Base-by-base conservation (phyloP, 2,329 filamentous ascomycete species). In the Pseudocercospora fijiensis region DNA sequence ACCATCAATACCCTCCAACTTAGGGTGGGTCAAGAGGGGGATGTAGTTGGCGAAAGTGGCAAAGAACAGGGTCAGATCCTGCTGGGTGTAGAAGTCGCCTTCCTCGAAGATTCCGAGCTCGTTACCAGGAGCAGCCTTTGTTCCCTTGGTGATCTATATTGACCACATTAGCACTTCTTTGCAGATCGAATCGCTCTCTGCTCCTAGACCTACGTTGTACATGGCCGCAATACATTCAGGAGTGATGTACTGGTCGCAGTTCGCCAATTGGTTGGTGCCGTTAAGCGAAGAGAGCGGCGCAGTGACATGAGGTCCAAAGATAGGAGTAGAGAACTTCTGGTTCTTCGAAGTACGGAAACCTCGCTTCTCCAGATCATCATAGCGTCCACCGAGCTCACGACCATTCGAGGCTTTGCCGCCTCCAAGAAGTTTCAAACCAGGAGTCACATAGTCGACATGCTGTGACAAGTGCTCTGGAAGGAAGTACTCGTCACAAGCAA, bases 391-490 rank as follows among this genome's bases (percentile, higher is more conserved):
- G 41, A 61, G 52, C 24, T 41, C 27, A 24, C 49, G 30, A 18
- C 58, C 60, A 28, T 63, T 59, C 56, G 52, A 22, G 45, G 61
- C 65, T 52, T 71, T 64, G 45, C 62, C 60, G 51, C 65, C 66
- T n/a, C 64, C 68, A 22, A 65, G 63, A 20, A 86, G 76, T 65
- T 82, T 83, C 66, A 84, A 80, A 16, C 83, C 83, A 0, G 84
- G 84, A 0, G 81, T 85, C 41, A 86, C 80, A 71, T 85, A 86
- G 73, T 86, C 84, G 58, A 86, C 76, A 62, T 85, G 82, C 10
- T 76, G 67, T 49, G 77, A 77, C 13, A 86, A 67, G 45, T 79
- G 71, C 27, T 76, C 75, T 0, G 84, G 84, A 4, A 86, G 73
- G 63, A 83, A 82, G 70, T 85, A 78, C 71, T 69, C 71, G 58